Conservation (phyloP, 2,329 filamentous ascomycete species). For the Xylaria multiplex region DNA sequence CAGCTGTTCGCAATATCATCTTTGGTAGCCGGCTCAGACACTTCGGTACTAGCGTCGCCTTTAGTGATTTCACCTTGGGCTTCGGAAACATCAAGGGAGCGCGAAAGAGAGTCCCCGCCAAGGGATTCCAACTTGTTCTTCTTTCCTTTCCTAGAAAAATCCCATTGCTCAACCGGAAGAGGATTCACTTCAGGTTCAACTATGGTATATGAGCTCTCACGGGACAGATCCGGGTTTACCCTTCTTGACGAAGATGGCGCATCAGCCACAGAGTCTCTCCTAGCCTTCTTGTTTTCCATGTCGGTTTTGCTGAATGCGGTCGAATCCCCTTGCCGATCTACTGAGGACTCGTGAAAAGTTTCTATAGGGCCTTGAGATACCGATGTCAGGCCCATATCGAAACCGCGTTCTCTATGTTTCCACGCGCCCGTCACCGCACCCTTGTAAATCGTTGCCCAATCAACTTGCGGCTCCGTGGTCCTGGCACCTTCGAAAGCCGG, state of each 20-base stretch:
- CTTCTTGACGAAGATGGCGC: conserved; percentile 27
- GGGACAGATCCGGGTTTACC: conserved; percentile 31
- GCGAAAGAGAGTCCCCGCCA: conserved; percentile 30
- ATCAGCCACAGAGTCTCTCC: conserved; percentile 41
- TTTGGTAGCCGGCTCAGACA: conserved; percentile 37
- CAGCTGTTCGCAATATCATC: conserved; percentile 46
- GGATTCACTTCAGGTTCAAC: conserved; percentile 37
- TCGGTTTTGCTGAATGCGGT: conserved; percentile 55
- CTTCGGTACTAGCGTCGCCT: conserved; percentile 47
- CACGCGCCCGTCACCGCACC: conserved; percentile 25
- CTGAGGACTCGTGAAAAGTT: conserved; percentile 29
- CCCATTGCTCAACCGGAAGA: conserved; percentile 44
- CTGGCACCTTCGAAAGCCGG: conserved; percentile 31
- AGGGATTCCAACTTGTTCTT: conserved; percentile 44
- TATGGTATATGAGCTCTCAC: conserved; percentile 45
- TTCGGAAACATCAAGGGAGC: conserved; percentile 32
- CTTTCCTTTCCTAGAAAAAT: conserved; percentile 48
- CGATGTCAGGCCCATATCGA: neutral
- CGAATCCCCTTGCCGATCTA: conserved; percentile 38
- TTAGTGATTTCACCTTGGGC: conserved; percentile 35
- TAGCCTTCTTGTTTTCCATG: conserved; percentile 57
- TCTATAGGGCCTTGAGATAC: conserved; percentile 30
- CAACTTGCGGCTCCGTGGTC: conserved; percentile 21
- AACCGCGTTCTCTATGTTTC: conserved; percentile 12
- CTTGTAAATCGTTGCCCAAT: conserved; percentile 30